Evolutionary conservation across 2,329 filamentous ascomycete genomes (phyloP), one percentile per base, ranked within the genome.

Genomic region (Aspergillus terreus): DNA sequence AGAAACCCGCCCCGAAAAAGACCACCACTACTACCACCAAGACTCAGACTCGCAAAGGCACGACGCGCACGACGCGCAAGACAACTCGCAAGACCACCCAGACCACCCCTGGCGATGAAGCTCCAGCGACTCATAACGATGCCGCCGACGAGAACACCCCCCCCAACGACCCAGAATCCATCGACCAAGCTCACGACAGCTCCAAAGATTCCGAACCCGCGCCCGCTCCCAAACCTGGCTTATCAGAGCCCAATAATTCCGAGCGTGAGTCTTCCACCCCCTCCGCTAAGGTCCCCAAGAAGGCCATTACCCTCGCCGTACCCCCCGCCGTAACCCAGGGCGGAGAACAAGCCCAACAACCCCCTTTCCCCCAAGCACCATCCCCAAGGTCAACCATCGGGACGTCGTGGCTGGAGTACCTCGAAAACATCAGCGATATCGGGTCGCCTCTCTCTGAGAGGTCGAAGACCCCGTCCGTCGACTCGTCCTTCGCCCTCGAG

Each of bases 31-130:
- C 49, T 19, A 43, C 43, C n/a, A 53, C 21, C 4, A 56, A 55
- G 43, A n/a, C 50, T n/a, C 49, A 53, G 32, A 46, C 48, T 19
- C 52, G 32, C 41, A 58, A 55, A 38, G 46, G 44, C 14, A 25
- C 57, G 3, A 49, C 51, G 32, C 53, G 56, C 30, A 46, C 46
- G 36, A 56, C 51, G 21, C 59, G 56, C 41, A 57, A 51, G 48
- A 46, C 55, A 5, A 52, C 52, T 19, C 55, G 55, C 19, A 58
- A 51, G 44, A 49, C 52, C 3, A 38, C 14, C 15, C 43, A 55
- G 21, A 19, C 52, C 12, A 23, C 46, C 4, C 36, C 57, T 11
- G 46, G 43, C 9, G 47, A 49, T 41, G 46, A 54, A 32, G 42
- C 25, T 12, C 44, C 52, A 15, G 46, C 54, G n/a, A 43, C 50